phyloP scores from a whole-genome alignment of 371 early-diverging fungal genomes.

The Blyttiomyces sp. region DNA sequence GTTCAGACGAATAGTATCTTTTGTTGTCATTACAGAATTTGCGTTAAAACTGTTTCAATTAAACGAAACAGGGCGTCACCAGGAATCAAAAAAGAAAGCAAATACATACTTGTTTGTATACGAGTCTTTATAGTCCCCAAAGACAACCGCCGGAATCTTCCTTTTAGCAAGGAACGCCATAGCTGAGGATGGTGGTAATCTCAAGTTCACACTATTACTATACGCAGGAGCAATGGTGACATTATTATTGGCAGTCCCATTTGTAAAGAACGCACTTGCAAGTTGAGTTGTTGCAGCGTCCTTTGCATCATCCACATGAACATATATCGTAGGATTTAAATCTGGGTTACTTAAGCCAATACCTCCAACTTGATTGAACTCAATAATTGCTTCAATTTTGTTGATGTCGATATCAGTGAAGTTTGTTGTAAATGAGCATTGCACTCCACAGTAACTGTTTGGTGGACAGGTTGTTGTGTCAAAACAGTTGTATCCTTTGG shows the following conservation, averaged over 20 bases:
- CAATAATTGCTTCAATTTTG: constrained; percentile 53
- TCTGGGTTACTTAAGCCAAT: constrained; percentile 4
- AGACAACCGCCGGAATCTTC: constrained; percentile 60
- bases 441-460: constrained; percentile 56
- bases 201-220: constrained; percentile 38
- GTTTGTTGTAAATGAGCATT: constrained; percentile 59
- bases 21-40: constrained; percentile 66
- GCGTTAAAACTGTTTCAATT: constrained; percentile 17
- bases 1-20: no score
- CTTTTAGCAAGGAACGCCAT: constrained; percentile 68
- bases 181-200: constrained; percentile 72
- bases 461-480: constrained; percentile 48
- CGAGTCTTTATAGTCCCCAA: constrained; percentile 58
- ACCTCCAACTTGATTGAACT: constrained; percentile 38
- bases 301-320: constrained; percentile 38
- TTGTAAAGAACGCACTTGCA: constrained; percentile 10
- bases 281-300: constrained; percentile 12
- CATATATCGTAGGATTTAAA: constrained; percentile 8
- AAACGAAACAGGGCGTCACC: background rate
- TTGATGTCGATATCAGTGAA: constrained; percentile 64
- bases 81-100: constrained; percentile 3
- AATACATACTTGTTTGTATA: constrained; percentile 48
- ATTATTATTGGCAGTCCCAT: background rate
- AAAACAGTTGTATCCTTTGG: constrained; percentile 57
- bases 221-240: constrained; percentile 10